Conservation (phyloP, 176 grass and related monocot genomes). For the Phoenix roebelenii region DNA sequence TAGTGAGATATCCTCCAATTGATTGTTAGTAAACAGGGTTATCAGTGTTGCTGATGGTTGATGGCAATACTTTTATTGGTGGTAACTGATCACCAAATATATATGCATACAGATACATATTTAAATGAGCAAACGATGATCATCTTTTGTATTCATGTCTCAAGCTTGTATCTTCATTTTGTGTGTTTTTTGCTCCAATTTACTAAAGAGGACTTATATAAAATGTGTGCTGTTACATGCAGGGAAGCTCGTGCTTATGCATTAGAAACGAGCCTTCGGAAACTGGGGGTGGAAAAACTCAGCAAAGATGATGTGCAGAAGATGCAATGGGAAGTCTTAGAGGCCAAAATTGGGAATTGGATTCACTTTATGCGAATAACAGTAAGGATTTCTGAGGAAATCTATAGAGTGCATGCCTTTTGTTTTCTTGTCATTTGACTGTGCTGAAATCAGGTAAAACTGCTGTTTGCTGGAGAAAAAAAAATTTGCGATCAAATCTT, state of each 20-base stretch:
- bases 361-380: constrained; percentile 89
- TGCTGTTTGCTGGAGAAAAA: constrained; percentile 73
- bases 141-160: too few relatives aligned
- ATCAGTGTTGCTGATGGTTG: too few relatives aligned
- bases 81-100: too few relatives aligned
- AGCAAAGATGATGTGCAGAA: constrained; percentile 94
- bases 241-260: constrained; percentile 62
- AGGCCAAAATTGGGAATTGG: constrained; percentile 98
- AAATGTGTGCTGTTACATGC: constrained; percentile 3
- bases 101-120: too few relatives aligned
- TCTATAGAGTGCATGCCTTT: constrained; percentile 1
- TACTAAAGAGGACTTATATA: too few relatives aligned
- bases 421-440: constrained; percentile 8
- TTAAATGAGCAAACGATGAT: too few relatives aligned
- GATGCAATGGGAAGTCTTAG: constrained; percentile 87
- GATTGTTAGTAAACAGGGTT: too few relatives aligned
- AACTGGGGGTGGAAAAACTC: constrained; percentile 76
- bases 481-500: constrained; percentile 89
- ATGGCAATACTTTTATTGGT: too few relatives aligned
- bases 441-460: constrained; percentile 56
- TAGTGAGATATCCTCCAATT: too few relatives aligned
- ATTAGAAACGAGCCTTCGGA: constrained; percentile 66
- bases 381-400: constrained; percentile 33
- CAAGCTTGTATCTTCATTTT: too few relatives aligned
- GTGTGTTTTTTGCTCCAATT: too few relatives aligned